Conservation (phyloP, 192 early-diverging fungal species). For the Coemansia sp. region DNA sequence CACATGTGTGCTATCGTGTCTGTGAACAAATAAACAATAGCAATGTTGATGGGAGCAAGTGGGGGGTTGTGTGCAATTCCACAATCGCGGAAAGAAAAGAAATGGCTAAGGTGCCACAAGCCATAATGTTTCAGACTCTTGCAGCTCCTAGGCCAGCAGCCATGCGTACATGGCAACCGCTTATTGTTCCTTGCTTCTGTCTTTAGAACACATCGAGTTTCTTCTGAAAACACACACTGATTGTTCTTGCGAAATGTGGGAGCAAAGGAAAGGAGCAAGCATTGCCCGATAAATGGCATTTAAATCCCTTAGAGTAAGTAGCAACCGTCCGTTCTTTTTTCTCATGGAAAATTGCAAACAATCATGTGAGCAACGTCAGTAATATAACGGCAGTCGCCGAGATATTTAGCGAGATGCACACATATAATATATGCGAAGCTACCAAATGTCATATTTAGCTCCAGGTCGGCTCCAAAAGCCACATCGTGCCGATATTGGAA, state of each 20-base stretch:
- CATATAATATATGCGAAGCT: neutral
- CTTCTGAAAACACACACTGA: neutral
- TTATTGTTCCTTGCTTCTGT: slow-evolving; percentile 10
- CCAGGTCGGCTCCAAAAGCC: neutral
- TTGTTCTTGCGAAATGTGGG: slow-evolving; percentile 3
- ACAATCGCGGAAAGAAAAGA: neutral
- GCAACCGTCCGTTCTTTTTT: neutral
- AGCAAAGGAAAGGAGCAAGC: slow-evolving; percentile 4
- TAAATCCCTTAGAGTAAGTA: neutral
- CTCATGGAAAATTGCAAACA: neutral
- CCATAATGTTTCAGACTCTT: slow-evolving; percentile 12
- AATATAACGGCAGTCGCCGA: neutral
- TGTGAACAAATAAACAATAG: neutral
- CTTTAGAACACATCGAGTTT: neutral
- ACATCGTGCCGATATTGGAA: neutral
- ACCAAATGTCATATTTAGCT: neutral
- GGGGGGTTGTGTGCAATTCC: neutral
- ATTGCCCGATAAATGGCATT: neutral
- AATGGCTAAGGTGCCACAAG: neutral
- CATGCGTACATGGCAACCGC: neutral
- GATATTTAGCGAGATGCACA: neutral
- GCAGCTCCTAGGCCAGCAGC: slow-evolving; percentile 12
- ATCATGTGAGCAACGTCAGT: neutral
- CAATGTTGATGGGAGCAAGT: neutral
- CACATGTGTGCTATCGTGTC: no score